Evolutionary conservation across 306 rosid genomes (phyloP).

Genomic region (Lathyrus sativus): DNA sequence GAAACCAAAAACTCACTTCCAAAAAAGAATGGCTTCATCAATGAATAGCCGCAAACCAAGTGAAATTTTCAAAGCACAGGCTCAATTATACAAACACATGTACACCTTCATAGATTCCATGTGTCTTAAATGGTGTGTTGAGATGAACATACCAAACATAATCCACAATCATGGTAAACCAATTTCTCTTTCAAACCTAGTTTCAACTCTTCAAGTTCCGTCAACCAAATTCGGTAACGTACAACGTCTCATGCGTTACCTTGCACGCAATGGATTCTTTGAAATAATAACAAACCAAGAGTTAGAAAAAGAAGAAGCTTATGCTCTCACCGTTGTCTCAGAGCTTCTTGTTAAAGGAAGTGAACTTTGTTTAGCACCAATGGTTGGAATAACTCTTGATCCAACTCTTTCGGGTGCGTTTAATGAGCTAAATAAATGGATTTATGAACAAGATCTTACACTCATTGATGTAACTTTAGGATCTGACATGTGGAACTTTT

Average conservation of each 20-base stretch:
- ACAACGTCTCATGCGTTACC: conserved; percentile 43
- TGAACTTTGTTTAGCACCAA: conserved; percentile 30
- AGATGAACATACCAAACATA: conserved; percentile 37
- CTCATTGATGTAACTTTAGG: not conserved
- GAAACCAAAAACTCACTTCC: not conserved
- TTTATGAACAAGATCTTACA: conserved; percentile 2
- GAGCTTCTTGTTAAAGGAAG: conserved; percentile 42
- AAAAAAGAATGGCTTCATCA: conserved; percentile 7
- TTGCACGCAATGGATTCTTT: conserved; percentile 48
- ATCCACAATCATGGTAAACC: conserved; percentile 47
- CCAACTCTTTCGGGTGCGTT: not conserved
- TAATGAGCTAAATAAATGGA: not conserved
- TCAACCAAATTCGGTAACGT: conserved; percentile 24
- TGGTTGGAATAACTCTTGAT: conserved; percentile 29
- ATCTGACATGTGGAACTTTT: not conserved
- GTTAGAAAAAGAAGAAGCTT: conserved; percentile 29
- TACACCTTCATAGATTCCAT: not conserved
- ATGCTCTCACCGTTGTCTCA: conserved; percentile 39
- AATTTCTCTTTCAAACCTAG: conserved; percentile 42
- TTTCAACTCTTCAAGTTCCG: conserved; percentile 44
- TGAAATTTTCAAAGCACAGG: conserved; percentile 36
- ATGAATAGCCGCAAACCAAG: conserved; percentile 16
- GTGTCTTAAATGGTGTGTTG: conserved; percentile 40
- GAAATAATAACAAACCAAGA: conserved; percentile 8
- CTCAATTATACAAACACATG: conserved; percentile 27